phyloP scores from a whole-genome alignment of 2,329 filamentous ascomycete genomes.

The Microascus cirrosus region DNA sequence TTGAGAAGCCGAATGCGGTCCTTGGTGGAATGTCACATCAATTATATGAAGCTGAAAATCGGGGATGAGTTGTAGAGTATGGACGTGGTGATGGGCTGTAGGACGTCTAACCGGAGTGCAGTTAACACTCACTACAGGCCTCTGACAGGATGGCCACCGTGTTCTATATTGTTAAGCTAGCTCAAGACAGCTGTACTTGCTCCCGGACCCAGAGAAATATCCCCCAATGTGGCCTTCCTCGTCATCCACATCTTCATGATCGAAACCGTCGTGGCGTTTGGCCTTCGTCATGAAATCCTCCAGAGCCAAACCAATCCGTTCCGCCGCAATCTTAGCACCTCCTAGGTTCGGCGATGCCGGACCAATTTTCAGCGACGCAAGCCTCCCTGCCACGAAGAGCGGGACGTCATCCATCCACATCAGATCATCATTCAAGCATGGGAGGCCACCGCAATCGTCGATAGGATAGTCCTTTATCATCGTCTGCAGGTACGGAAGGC shows the following conservation, averaged over 20 bases:
- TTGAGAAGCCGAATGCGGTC: too few species aligned
- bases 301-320: slow-evolving; percentile 61
- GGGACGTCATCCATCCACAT: slow-evolving; percentile 67
- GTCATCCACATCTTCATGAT: background rate
- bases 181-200: slow-evolving; percentile 5
- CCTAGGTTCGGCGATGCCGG: slow-evolving; percentile 65
- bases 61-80: too few species aligned
- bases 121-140: too few species aligned
- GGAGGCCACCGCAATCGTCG: slow-evolving; percentile 51
- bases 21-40: too few species aligned
- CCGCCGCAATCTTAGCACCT: slow-evolving; percentile 60
- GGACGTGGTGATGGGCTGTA: too few species aligned
- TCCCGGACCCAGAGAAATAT: slow-evolving; percentile 4
- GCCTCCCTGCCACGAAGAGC: slow-evolving; percentile 57
- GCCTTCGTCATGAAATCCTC: slow-evolving; percentile 33
- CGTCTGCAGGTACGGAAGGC: slow-evolving; percentile 48
- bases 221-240: background rate
- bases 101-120: too few species aligned
- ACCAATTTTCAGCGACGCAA: slow-evolving; percentile 58
- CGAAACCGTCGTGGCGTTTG: background rate
- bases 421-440: slow-evolving; percentile 64
- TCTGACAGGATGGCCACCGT: too few species aligned
- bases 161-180: background rate
- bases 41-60: too few species aligned
- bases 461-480: slow-evolving; percentile 52